Evolutionary conservation across 2,329 filamentous ascomycete species (phyloP), one percentile per base, ranked within the genome.

Genomic region (Fusarium illudens): DNA sequence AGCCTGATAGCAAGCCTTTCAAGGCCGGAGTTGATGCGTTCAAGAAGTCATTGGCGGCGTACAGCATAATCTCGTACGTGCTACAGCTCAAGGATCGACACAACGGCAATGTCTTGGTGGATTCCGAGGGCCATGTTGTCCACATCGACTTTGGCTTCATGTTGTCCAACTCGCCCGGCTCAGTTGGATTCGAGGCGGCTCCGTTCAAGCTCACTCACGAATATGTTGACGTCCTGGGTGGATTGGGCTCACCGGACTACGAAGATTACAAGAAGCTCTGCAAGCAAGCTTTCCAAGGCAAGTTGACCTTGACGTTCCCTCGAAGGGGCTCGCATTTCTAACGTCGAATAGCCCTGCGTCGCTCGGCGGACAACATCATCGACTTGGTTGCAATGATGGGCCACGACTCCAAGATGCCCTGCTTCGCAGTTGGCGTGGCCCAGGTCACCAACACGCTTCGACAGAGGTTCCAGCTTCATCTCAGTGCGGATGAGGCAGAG

Each of bases 101-200:
- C 77, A 96, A 96, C 75, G 92, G 92, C 57, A 96, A 96, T 74
- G 91, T 96, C 13, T 85, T 96, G 62, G 91, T 96, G 73, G 92
- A 95, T 78, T 93, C 92, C 73, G 90, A 93, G 77, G 92, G 92
- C 10, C 92, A 96, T 75, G 94, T 95, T 59, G 89, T 96, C 64
- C 92, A 96, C 76, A 96, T 96, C 64, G 92, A 96, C 78, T 96
- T 96, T 78, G 92, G 92, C 58, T 96, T 96, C 77, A 95, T 96
- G 91, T 83, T 96, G 32, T 94, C 91, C 48, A 96, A 96, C 78
- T 94, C 92, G 1, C 92, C 92, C 0, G 92, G 92, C 0, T 91
- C 89, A 9, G 92, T 96, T 75, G 92, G 92, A 3, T 96, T 96
- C 73, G 92, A 96, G 79, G 92, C 92, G 13, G 92, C 92, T 5